phyloP scores from a whole-genome alignment of 306 rosid genomes.

The Glycine latifolia region DNA sequence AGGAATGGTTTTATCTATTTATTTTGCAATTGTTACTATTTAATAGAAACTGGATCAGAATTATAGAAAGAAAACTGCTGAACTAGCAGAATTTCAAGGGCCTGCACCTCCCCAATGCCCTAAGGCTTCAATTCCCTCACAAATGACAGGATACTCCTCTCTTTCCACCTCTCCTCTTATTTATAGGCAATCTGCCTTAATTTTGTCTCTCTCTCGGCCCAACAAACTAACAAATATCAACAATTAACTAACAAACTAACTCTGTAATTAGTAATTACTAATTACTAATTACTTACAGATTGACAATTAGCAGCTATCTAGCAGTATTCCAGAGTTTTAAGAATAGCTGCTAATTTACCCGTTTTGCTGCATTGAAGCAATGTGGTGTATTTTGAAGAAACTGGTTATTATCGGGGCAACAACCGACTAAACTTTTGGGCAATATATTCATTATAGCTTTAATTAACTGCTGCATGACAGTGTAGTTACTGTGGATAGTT shows the following conservation, averaged over 20 bases:
- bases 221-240: background rate
- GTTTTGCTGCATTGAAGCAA: background rate
- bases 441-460: constrained; percentile 26
- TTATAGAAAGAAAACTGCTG: background rate
- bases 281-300: background rate
- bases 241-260: background rate
- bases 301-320: background rate
- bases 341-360: background rate
- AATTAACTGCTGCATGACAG: constrained; percentile 25
- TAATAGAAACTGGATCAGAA: background rate
- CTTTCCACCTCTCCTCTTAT: no score
- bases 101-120: no score
- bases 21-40: background rate
- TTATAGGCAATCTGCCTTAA: background rate
- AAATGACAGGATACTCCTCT: no score
- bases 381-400: constrained; percentile 32
- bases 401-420: constrained; percentile 13
- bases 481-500: constrained; percentile 31
- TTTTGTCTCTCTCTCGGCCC: background rate
- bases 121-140: no score
- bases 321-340: constrained; percentile 9
- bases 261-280: no score
- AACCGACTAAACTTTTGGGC: background rate
- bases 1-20: constrained; percentile 14
- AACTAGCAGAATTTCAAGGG: background rate